Conservation (phyloP, 495 filamentous ascomycete genomes). For the Lindgomyces ingoldianus region DNA sequence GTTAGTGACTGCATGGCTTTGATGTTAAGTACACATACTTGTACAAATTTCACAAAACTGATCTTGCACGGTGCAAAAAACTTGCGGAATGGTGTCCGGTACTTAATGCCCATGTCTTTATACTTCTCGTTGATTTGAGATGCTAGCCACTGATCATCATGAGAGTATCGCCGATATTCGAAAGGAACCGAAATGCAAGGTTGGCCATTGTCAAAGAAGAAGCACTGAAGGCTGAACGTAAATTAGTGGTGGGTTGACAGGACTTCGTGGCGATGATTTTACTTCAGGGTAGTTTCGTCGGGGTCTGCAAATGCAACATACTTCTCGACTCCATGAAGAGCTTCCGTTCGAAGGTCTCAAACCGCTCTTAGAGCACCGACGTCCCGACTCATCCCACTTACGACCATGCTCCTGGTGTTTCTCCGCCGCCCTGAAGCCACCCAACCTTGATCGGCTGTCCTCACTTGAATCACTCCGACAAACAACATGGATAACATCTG, state of each 20-base stretch:
- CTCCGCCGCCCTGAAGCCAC: no score
- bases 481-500: no score
- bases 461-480: no score
- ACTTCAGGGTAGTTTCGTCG: not conserved
- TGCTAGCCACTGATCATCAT: not conserved
- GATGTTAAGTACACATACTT: not conserved
- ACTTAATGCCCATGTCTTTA: not conserved
- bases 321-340: not conserved
- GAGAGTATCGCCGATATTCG: not conserved
- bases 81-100: not conserved
- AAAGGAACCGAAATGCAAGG: not conserved
- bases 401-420: no score
- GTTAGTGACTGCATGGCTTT: not conserved
- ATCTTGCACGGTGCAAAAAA: not conserved
- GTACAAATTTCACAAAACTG: not conserved
- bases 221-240: not conserved
- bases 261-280: no score
- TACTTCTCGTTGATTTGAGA: no score
- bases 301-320: not conserved
- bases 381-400: no score
- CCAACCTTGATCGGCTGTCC: no score
- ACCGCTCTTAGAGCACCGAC: no score
- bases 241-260: no score
- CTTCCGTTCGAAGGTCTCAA: not conserved
- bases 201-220: not conserved